Evolutionary conservation across 257 asterid species (phyloP), one percentile per base, ranked within the genome.

Genomic region (Solanum boliviense): DNA sequence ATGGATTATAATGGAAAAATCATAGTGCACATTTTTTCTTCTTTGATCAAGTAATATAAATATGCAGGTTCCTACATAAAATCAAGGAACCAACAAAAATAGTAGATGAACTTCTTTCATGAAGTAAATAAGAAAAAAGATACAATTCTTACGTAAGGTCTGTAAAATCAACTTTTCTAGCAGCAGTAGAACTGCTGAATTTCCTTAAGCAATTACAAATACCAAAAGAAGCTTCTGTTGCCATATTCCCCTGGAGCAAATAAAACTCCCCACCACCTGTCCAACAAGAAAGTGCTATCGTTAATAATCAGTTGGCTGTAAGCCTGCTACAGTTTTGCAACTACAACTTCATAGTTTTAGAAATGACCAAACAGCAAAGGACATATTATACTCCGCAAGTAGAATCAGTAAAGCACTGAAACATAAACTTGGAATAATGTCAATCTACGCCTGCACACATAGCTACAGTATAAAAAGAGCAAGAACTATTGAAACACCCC

Each of bases 91-190:
- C 84, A 78, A 76, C 9, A 85, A 60, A 34, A 46, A 85, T 23
- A 78, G 56, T 68, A 23, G 67, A 32, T 71, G n/a, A 15, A 10
- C 78, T 29, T 9, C 70, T 62, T 72, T 52, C 35, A 78, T 3
- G 65, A 21, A 62, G 72, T 75, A 75, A 25, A 32, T 21, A 18
- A 60, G 74, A 41, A 62, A 62, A 25, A 27, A 68, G 56, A 56
- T 3, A 74, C 72, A 62, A 73, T 68, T 87, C 94, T 93, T 93
- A 97, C 99, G 96, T 97, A 52, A 97, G 98, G 91, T 97, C 98
- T 67, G 98, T 95, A 87, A 93, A 93, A 92, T 97, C 99, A 89
- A 93, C 83, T 72, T 91, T 95, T 13, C 62, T 86, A 73, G 91
- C 65, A 13, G 88, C 83, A 56, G 84, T 86, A 52, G 91, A 92